These are phyloP conservation scores for Dactylonectria macrodidyma DNA, from an alignment of 2,329 filamentous ascomycete genomes.

Conservation along the genomic window DNA sequence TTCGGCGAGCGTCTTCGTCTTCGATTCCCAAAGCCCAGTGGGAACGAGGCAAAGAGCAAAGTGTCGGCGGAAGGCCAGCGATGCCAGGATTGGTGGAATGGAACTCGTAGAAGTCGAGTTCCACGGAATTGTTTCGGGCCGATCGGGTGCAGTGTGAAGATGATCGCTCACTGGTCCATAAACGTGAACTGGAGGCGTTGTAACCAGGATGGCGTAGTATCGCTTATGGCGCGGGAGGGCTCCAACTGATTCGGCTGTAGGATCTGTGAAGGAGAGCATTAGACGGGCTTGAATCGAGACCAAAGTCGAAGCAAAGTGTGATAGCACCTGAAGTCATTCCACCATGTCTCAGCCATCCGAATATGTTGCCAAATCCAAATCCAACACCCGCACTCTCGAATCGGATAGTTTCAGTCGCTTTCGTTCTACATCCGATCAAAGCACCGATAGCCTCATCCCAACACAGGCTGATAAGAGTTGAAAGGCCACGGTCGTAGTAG, in stretches of 20 bases:
- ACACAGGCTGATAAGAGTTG: conserved; percentile 1
- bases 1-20: conserved; percentile 10
- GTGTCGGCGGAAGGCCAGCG: conserved; percentile 14
- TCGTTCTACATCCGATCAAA: not conserved
- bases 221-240: not conserved
- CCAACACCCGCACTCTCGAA: not conserved
- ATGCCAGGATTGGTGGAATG: conserved; percentile 17
- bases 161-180: conserved; percentile 28
- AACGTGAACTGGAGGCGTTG: conserved; percentile 11
- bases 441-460: not conserved
- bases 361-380: not conserved
- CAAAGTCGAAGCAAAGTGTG: not conserved
- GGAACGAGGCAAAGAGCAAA: conserved; percentile 23
- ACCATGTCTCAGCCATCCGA: not conserved
- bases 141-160: not conserved
- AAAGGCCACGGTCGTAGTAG: not conserved
- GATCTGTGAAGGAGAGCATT: not conserved
- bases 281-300: not conserved
- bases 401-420: not conserved
- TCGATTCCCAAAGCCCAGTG: conserved; percentile 15
- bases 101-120: not conserved
- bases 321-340: not conserved
- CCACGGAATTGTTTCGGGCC: conserved; percentile 1
- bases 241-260: not conserved
- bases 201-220: conserved; percentile 20